phyloP scores from a whole-genome alignment of 176 grass and related monocot species.

The Phyllostachys edulis region DNA sequence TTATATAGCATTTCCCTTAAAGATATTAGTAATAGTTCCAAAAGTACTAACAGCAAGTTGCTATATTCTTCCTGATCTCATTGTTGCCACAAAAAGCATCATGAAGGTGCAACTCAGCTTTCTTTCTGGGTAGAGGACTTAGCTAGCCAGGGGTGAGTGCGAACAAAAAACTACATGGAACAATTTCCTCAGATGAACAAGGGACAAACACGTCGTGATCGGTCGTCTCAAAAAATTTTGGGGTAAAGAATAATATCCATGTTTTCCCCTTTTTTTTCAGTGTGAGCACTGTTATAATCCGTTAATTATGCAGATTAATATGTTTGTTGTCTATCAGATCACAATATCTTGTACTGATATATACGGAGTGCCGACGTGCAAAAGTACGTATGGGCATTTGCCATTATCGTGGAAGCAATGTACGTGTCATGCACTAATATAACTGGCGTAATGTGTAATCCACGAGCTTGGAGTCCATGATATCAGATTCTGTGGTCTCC shows the following conservation, averaged over 20 bases:
- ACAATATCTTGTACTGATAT: background rate
- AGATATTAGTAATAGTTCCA: background rate
- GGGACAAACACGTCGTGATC: background rate
- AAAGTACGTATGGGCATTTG: background rate
- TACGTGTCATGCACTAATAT: background rate
- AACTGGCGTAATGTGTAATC: background rate
- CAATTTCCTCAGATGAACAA: background rate
- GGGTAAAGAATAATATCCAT: conserved; percentile 7
- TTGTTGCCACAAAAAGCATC: conserved; percentile 1
- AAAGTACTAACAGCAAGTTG: background rate
- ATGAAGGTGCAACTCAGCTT: background rate
- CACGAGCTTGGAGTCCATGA: background rate
- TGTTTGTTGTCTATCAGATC: background rate
- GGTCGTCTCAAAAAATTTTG: background rate
- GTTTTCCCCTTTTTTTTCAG: background rate
- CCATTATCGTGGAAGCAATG: background rate
- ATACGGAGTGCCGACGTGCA: background rate
- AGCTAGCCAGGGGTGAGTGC: background rate
- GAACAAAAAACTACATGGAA: background rate
- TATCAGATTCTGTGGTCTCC: conserved; percentile 16
- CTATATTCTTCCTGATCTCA: conserved; percentile 2
- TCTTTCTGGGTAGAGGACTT: conserved; percentile 7
- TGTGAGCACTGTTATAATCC: background rate
- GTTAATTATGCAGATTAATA: background rate
- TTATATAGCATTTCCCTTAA: no score